Base-by-base conservation (phyloP, 495 filamentous ascomycete species). In the Darksidea phi region DNA sequence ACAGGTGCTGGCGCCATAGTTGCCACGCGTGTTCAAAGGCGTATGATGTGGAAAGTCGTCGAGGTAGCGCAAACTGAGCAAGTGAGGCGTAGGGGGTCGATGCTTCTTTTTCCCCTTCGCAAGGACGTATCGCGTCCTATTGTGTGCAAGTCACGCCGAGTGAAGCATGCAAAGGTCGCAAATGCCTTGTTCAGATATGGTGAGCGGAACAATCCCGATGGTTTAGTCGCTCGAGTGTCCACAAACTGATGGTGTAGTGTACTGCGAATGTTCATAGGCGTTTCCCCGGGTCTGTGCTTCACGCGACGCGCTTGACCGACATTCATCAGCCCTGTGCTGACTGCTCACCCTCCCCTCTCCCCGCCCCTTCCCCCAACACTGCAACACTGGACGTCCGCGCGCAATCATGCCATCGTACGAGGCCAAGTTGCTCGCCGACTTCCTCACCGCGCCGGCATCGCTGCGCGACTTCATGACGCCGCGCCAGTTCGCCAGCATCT, bases 381-480 rank as follows among this genome's bases (percentile, higher is more conserved):
- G 28, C 28, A n/a, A 32, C 28, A 32, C 28, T 32, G 28, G 28
- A 32, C 28, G 28, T 10, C 28, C 43, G 7, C n/a, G 28, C 17
- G 20, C 21, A 41, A 73, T 43, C 41, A 90, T 91, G 88, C 77
- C 88, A 17, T 86, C 87, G 8, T 85, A 84, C 26, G 89, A 93
- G 68, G 73, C 78, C 38, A 80, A 80, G 2, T 88, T 96, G 63
- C 80, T 96, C 52, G 80, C 77, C 71, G 86, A 86, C 62, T 95
- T 93, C 66, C 78, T 96, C 38, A 84, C 95, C 48, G 77, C 86
- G 15, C 86, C 89, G 6, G 85, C 90, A 4, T 79, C 87, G 25
- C 74, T 94, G 51, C 86, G 87, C 7, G 81, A 85, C 37, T 77
- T 90, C 55, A 79, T 93, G 65, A 84, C 89, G 13, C 75, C 93